phyloP scores from a whole-genome alignment of 2,329 filamentous ascomycete species.

The Thermoascus crustaceus region DNA sequence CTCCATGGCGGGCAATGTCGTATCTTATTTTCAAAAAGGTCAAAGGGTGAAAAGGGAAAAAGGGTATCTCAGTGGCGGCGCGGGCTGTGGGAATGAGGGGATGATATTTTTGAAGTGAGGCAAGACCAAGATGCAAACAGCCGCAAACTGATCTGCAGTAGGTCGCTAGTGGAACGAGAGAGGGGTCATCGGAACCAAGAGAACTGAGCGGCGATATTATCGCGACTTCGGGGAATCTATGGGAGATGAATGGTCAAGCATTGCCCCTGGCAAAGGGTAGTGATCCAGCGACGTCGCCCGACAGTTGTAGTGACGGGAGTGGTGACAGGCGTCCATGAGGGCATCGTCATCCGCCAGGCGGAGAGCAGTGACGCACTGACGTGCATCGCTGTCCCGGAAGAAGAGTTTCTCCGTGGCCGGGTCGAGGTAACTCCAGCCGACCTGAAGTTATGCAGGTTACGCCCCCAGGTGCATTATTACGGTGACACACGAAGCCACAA shows the following conservation, averaged over 20 bases:
- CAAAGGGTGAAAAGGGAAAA: neutral
- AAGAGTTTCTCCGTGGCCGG: neutral
- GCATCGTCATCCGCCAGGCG: constrained; percentile 1
- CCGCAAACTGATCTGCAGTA: constrained; percentile 23
- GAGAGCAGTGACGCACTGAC: neutral
- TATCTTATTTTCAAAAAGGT: neutral
- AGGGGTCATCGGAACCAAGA: too few relatives aligned
- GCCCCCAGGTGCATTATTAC: neutral
- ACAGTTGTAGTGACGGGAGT: too few relatives aligned
- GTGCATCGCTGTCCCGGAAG: neutral
- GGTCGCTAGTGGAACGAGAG: neutral
- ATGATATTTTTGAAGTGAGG: constrained; percentile 7
- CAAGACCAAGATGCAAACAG: constrained; percentile 21
- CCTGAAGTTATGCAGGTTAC: constrained; percentile 1
- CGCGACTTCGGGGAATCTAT: neutral
- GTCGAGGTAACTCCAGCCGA: neutral
- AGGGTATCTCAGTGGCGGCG: constrained; percentile 1
- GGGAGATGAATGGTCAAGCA: too few relatives aligned
- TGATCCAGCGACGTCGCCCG: too few relatives aligned
- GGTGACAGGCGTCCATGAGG: constrained; percentile 1
- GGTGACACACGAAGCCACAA: neutral
- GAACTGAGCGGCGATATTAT: neutral
- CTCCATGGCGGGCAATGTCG: constrained; percentile 47
- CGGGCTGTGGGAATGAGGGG: constrained; percentile 1
- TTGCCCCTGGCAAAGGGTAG: too few relatives aligned